phyloP scores from a whole-genome alignment of 306 rosid species.

The Senna siamea region DNA sequence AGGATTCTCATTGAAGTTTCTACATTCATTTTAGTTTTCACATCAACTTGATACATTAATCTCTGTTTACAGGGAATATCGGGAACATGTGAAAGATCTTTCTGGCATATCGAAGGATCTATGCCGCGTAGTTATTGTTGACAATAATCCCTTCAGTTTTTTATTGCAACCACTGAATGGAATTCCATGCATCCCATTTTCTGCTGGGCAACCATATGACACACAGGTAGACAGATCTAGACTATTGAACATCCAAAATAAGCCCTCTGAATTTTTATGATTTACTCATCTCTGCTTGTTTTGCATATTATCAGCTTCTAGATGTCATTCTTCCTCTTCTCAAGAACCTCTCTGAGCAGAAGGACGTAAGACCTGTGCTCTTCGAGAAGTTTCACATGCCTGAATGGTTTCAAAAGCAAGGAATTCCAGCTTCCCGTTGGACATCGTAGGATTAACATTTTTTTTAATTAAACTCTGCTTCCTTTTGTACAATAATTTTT shows the following conservation, averaged over 20 bases:
- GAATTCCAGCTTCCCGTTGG: slow-evolving; percentile 22
- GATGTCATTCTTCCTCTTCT: slow-evolving; percentile 21
- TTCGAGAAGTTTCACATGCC: slow-evolving; percentile 18
- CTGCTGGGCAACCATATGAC: slow-evolving; percentile 14
- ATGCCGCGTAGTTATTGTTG: slow-evolving; percentile 20
- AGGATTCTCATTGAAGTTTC: neutral
- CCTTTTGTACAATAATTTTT: neutral
- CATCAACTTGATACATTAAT: neutral
- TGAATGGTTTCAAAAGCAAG: slow-evolving; percentile 25
- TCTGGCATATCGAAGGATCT: slow-evolving; percentile 19
- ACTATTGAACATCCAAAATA: neutral
- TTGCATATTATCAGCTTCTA: slow-evolving; percentile 3
- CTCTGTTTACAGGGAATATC: slow-evolving; percentile 1
- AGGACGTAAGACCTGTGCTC: slow-evolving; percentile 17
- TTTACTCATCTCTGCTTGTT: neutral
- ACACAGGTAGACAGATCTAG: slow-evolving; percentile 6
- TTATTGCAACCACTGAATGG: slow-evolving; percentile 27
- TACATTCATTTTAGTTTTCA: neutral
- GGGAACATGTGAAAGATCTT: slow-evolving; percentile 23
- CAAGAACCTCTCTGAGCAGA: slow-evolving; percentile 25
- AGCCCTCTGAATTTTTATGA: neutral
- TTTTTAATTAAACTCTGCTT: neutral
- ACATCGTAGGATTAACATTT: neutral
- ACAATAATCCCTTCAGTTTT: slow-evolving; percentile 21
- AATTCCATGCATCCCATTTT: slow-evolving; percentile 22